Evolutionary conservation across 163 green algal genomes (phyloP), one percentile per base, ranked within the genome.

Genomic region (Botryococcus braunii): DNA sequence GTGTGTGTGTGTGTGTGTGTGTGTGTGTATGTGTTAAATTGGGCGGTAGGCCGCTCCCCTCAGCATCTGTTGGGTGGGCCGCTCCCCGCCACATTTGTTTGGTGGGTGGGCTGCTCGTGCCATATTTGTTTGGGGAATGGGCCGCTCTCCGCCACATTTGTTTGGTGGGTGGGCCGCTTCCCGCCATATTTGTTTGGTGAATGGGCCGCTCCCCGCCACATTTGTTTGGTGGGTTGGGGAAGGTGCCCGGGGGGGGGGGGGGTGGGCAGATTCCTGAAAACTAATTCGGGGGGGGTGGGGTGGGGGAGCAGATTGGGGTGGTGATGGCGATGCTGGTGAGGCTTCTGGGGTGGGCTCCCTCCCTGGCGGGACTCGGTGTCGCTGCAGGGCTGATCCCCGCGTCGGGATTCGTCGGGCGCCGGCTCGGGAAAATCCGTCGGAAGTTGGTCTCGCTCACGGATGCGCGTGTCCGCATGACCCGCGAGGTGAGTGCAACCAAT

Each of bases 371-470:
- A 2, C 74, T 95, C 25, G 77, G 29, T 0, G 84, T 90, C 8
- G 93, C 85, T 1, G 40, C 94, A 0, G 70, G 80, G 11, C 68
- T 96, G 63, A 90, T 95, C 49, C 90, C 90, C 8, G 43, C 86
- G 31, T 85, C 79, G n/a, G n/a, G n/a, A n/a, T n/a, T n/a, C n/a
- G n/a, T n/a, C n/a, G n/a, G n/a, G n/a, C n/a, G n/a, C n/a, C n/a
- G n/a, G n/a, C n/a, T n/a, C n/a, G n/a, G n/a, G n/a, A n/a, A n/a
- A n/a, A n/a, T n/a, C n/a, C n/a, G n/a, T n/a, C n/a, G n/a, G n/a
- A n/a, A n/a, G n/a, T n/a, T 88, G 49, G 74, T 97, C 32, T 79
- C 76, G 43, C 78, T 81, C 49, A 97, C 93, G 5, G 92, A 98
- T 65, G 70, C 76, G 5, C 75, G 92, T 8, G 91, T 98, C 21